These are phyloP conservation scores for Sordariomycetes sp. DNA, from an alignment of 2,329 filamentous ascomycete genomes.

Conservation along the genomic window DNA sequence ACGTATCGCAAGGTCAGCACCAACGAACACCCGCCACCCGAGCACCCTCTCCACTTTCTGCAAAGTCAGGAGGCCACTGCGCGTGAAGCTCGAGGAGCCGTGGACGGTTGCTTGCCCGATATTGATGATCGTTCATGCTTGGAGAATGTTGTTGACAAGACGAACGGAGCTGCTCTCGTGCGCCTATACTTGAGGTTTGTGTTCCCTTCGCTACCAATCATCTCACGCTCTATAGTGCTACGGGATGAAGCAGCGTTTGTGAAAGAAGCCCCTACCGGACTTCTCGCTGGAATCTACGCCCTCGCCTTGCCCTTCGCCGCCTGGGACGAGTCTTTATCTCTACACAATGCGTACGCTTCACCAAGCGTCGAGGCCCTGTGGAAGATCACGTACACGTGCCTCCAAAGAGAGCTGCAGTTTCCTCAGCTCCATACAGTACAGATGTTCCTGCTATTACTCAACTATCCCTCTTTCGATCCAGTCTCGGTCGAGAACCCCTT, in stretches of 20 bases:
- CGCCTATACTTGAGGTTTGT: conserved; percentile 9
- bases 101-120: conserved; percentile 5
- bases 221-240: conserved; percentile 7
- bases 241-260: conserved; percentile 7
- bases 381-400: conserved; percentile 9
- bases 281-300: conserved; percentile 10
- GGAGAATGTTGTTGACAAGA: conserved; percentile 6
- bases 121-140: conserved; percentile 6
- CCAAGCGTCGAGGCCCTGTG: conserved; percentile 8
- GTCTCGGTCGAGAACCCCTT: conserved; percentile 10
- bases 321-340: conserved; percentile 11
- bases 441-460: conserved; percentile 8
- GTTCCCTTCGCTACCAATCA: conserved; percentile 10
- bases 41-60: conserved; percentile 8
- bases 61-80: conserved; percentile 7
- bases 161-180: conserved; percentile 7
- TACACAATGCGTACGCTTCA: conserved; percentile 10
- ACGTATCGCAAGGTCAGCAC: conserved; percentile 8
- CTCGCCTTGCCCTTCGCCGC: conserved; percentile 9
- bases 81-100: conserved; percentile 3
- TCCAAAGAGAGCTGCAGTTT: conserved; percentile 11
- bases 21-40: not conserved
- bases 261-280: conserved; percentile 6
- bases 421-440: conserved; percentile 8
- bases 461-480: conserved; percentile 7